Evolutionary conservation across 1,284 basidiomycete genomes (phyloP).

Genomic region (Boletus semigastroideus): DNA sequence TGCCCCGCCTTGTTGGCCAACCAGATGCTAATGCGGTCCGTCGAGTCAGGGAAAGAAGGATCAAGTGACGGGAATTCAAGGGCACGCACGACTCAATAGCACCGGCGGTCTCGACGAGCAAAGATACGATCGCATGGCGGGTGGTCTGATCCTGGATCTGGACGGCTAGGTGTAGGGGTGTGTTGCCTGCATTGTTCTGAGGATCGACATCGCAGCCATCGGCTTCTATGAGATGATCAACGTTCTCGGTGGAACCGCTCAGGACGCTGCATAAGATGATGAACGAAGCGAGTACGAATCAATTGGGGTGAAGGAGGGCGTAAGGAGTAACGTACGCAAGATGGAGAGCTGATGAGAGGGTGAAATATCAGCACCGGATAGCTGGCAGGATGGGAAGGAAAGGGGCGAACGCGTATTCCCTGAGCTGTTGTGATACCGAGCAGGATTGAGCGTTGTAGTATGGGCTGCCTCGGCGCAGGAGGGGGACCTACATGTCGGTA

Average conservation of each 20-base stretch:
- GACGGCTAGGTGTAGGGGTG: conserved; percentile 31
- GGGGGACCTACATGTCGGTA: conserved; percentile 26
- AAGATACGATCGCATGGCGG: conserved; percentile 24
- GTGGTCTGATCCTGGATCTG: conserved; percentile 11
- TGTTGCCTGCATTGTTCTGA: conserved; percentile 28
- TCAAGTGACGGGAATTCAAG: not conserved
- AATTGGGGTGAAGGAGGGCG: not conserved
- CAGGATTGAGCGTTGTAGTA: conserved; percentile 1
- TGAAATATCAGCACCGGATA: conserved; percentile 14
- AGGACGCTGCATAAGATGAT: conserved; percentile 14
- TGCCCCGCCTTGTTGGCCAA: conserved; percentile 28
- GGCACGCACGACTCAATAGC: conserved; percentile 29
- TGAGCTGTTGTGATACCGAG: conserved; percentile 10
- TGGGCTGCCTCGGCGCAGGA: not conserved
- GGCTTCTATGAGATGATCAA: conserved; percentile 25
- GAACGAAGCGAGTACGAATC: not conserved
- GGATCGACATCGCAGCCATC: conserved; percentile 33
- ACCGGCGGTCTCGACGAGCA: conserved; percentile 27
- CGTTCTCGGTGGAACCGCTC: conserved; percentile 19
- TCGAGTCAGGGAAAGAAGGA: not conserved
- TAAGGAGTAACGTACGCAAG: conserved; percentile 29
- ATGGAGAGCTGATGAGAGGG: conserved; percentile 26
- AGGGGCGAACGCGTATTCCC: conserved; percentile 32
- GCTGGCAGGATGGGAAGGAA: not conserved
- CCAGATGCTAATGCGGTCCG: conserved; percentile 17